Conservation (phyloP, 176 grass and related monocot genomes). For the Olyra latifolia region DNA sequence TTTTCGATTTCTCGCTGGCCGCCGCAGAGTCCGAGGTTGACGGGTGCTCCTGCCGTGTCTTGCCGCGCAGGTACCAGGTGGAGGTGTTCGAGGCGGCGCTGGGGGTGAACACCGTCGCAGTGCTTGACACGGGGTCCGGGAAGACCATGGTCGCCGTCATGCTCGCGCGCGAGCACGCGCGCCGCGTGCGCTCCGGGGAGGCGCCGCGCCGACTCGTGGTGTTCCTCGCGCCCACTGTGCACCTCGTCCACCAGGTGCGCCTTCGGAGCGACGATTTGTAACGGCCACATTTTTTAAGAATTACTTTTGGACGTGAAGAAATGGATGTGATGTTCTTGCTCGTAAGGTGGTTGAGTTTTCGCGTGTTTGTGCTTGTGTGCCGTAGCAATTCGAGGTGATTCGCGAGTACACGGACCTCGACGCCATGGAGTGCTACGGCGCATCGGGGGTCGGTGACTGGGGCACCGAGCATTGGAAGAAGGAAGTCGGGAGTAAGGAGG, state of each 20-base stretch:
- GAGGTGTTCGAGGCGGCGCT: constrained; percentile 57
- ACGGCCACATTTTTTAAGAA: neutral
- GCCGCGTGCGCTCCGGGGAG: constrained; percentile 27
- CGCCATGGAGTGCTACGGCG: constrained; percentile 42
- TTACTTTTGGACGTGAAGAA: neutral
- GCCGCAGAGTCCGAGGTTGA: neutral
- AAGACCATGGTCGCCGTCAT: constrained; percentile 69
- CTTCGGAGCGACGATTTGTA: neutral
- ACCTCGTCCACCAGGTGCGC: constrained; percentile 59
- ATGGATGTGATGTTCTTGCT: neutral
- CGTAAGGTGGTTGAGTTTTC: neutral
- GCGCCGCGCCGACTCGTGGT: constrained; percentile 40
- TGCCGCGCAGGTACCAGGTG: constrained; percentile 52
- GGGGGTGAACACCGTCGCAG: constrained; percentile 63
- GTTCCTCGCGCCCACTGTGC: constrained; percentile 64
- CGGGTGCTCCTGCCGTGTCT: neutral
- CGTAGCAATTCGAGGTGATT: constrained; percentile 56
- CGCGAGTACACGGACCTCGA: constrained; percentile 49
- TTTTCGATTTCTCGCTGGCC: neutral
- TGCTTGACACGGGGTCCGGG: constrained; percentile 59
- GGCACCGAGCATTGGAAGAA: constrained; percentile 38
- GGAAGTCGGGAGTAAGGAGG: constrained; percentile 45
- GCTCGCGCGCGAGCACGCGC: constrained; percentile 51
- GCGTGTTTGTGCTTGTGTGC: neutral
- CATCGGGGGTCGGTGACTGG: constrained; percentile 45